Conservation (phyloP, 1,284 basidiomycete genomes). For the Vanrija pseudolonga region DNA sequence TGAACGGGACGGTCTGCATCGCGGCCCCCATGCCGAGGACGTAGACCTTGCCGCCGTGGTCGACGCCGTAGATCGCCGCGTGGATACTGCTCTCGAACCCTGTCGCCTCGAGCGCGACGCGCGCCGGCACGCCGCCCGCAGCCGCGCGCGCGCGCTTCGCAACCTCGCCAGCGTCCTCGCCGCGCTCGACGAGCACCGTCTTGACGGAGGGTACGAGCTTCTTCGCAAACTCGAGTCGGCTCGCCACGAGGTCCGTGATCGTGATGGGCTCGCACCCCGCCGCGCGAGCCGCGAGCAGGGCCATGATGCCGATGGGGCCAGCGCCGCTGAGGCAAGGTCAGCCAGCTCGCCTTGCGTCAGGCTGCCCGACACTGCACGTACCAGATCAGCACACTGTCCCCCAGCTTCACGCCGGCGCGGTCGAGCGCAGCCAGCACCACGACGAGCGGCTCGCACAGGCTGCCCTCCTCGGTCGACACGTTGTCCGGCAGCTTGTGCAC, state of each 20-base stretch:
- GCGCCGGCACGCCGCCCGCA: conserved; percentile 37
- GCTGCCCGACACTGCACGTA: conserved; percentile 17
- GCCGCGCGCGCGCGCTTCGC: conserved; percentile 29
- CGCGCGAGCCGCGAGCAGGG: conserved; percentile 53
- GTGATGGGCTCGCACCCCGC: conserved; percentile 56
- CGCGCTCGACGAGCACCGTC: conserved; percentile 46
- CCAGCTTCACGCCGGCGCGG: conserved; percentile 51
- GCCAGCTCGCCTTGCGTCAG: background rate
- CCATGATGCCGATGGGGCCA: conserved; percentile 56
- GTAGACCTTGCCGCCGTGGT: background rate
- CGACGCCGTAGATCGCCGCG: conserved; percentile 61
- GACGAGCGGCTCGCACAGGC: conserved; percentile 54
- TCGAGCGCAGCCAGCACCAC: conserved; percentile 57
- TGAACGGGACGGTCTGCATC: conserved; percentile 46
- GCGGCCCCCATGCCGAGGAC: background rate
- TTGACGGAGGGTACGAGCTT: conserved; percentile 52
- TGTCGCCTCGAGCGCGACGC: conserved; percentile 55
- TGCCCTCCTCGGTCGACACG: conserved; percentile 54
- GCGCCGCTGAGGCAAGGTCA: conserved; percentile 41
- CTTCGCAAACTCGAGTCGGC: conserved; percentile 55
- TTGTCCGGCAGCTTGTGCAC: conserved; percentile 54
- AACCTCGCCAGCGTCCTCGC: conserved; percentile 37
- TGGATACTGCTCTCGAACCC: conserved; percentile 84
- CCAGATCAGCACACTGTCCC: conserved; percentile 52
- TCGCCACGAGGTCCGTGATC: conserved; percentile 54